A percentile compares a stretch with the other conserved stretches of the same genome.
Conservation (phyloP, 371 early-diverging fungal species). For the Mucor mucedo region DNA sequence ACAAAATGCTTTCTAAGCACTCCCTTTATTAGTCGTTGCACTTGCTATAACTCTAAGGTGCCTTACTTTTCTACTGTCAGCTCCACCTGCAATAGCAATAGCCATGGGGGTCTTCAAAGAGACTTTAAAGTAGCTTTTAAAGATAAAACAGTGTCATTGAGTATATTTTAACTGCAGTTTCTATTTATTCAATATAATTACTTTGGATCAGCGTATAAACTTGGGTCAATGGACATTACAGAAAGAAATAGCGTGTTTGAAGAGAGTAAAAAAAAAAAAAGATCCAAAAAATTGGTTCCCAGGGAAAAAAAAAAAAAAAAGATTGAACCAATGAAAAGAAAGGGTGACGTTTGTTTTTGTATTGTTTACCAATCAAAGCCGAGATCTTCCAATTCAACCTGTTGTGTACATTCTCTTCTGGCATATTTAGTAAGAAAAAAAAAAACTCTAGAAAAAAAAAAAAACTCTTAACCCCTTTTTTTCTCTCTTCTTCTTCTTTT, state of each 20-base stretch:
- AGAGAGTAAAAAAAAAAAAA: neutral
- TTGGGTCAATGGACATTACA: slow-evolving; percentile 50
- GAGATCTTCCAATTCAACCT: slow-evolving; percentile 3
- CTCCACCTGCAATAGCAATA: slow-evolving; percentile 51
- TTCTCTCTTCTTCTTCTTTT: neutral
- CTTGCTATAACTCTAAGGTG: neutral
- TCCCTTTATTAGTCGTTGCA: neutral
- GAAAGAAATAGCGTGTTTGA: neutral
- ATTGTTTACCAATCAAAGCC: slow-evolving; percentile 3
- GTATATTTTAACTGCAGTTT: neutral
- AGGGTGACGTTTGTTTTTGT: slow-evolving; percentile 12
- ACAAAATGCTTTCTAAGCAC: slow-evolving; percentile 32
- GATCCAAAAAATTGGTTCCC: neutral
- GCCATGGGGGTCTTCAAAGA: slow-evolving; percentile 50
- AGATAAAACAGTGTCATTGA: neutral
- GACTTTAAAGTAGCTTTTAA: slow-evolving; percentile 47
- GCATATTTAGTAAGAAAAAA: slow-evolving; percentile 11
- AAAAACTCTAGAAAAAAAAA: neutral
- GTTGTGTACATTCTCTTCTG: too few species aligned
- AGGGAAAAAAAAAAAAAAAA: neutral
- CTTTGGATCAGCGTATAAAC: slow-evolving; percentile 49
- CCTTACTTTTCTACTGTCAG: slow-evolving; percentile 50
- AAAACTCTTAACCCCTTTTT: neutral
- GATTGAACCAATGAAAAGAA: slow-evolving; percentile 10
- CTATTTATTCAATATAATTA: slow-evolving; percentile 8